Evolutionary conservation across 495 filamentous ascomycete species (phyloP).

Genomic region (Cenococcum geophilum): DNA sequence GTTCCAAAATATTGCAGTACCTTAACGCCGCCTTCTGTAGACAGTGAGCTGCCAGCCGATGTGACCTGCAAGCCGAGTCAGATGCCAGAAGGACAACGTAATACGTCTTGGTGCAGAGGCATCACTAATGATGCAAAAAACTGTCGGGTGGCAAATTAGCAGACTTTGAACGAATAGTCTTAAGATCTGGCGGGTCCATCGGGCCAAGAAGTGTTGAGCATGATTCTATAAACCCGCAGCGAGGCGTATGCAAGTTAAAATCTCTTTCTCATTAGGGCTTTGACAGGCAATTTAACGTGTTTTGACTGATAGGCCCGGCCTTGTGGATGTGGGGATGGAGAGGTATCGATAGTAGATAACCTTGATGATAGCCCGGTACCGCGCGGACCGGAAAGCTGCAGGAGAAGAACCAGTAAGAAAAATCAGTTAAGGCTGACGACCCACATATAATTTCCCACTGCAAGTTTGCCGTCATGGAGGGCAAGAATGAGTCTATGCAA

Average conservation of each 20-base stretch:
- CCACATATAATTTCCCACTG: constrained; percentile 7
- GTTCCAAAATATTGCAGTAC: too few species aligned
- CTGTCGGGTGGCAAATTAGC: too few species aligned
- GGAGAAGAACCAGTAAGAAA: background rate
- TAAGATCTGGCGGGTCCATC: too few species aligned
- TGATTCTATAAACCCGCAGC: background rate
- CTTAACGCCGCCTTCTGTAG: too few species aligned
- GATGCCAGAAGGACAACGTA: too few species aligned
- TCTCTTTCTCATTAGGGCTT: background rate
- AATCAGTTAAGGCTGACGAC: background rate
- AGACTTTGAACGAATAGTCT: too few species aligned
- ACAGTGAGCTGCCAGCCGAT: too few species aligned
- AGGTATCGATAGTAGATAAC: constrained; percentile 6
- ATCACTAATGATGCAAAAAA: too few species aligned
- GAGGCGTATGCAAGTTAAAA: background rate
- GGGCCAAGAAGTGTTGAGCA: too few species aligned
- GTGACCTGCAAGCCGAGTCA: too few species aligned
- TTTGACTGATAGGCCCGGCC: constrained; percentile 2
- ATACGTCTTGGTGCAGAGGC: too few species aligned
- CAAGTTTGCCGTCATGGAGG: constrained; percentile 1
- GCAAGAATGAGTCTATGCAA: background rate
- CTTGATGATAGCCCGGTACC: background rate
- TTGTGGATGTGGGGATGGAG: constrained; percentile 10
- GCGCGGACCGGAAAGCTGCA: background rate
- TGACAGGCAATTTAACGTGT: background rate